Conservation (phyloP, 148 eudicot species). For the Amaranthus palmeri region DNA sequence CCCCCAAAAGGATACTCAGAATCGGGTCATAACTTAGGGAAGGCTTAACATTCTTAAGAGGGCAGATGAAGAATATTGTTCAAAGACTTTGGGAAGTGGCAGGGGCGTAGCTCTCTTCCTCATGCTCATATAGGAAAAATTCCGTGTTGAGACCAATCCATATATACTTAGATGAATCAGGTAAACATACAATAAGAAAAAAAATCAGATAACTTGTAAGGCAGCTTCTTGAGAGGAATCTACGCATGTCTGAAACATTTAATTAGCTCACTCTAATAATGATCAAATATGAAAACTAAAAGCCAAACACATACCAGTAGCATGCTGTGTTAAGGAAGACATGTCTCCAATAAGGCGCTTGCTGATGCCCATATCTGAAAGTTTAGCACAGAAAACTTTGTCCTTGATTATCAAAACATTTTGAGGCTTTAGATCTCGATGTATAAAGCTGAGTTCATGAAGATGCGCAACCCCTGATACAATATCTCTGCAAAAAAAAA, state of each 20-base stretch:
- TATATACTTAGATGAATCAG: too few species aligned
- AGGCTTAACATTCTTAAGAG: neutral
- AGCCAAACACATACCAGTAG: constrained; percentile 62
- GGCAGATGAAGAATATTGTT: neutral
- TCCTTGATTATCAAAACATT: constrained; percentile 81
- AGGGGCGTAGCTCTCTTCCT: neutral
- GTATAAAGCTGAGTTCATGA: constrained; percentile 85
- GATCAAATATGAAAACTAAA: neutral
- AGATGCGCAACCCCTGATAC: constrained; percentile 83
- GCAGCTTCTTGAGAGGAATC: neutral
- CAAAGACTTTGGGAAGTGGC: neutral
- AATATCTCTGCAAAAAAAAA: constrained; percentile 56
- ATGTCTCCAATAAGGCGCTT: constrained; percentile 71
- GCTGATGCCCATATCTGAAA: constrained; percentile 98
- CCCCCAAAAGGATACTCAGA: neutral
- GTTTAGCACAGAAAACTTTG: constrained; percentile 56
- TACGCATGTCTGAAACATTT: too few species aligned
- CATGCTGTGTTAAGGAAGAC: constrained; percentile 78
- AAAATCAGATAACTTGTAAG: neutral
- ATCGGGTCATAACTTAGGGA: neutral
- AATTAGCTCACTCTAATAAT: neutral
- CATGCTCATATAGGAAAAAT: neutral
- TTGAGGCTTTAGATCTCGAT: constrained; percentile 91
- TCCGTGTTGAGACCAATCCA: too few species aligned
- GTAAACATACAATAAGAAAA: too few species aligned